Conservation (phyloP, 2,329 filamentous ascomycete species). For the Fusarium mexicanum region DNA sequence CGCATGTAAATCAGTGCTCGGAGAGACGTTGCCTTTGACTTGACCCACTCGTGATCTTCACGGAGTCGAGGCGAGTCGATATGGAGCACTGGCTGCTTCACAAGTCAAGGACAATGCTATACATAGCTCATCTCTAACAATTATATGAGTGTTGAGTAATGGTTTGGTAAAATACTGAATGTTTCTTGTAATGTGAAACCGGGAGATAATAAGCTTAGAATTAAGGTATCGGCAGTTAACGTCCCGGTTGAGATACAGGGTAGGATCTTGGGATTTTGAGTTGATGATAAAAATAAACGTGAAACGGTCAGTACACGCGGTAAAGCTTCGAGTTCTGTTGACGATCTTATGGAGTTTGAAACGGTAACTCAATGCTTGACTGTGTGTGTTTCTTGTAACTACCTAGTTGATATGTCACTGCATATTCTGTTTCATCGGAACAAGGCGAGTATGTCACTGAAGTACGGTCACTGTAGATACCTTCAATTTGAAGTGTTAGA, state of each 20-base stretch:
- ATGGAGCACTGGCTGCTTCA: conserved; percentile 3
- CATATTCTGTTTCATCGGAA: neutral
- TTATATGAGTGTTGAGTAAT: neutral
- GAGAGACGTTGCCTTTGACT: neutral
- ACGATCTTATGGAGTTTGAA: neutral
- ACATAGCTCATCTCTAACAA: neutral
- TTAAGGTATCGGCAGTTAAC: neutral
- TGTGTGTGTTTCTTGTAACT: neutral
- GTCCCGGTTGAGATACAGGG: neutral
- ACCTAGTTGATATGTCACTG: neutral
- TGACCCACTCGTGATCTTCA: conserved; percentile 7
- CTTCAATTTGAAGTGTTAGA: accelerated
- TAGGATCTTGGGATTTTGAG: neutral
- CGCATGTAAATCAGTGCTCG: neutral
- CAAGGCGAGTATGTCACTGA: neutral
- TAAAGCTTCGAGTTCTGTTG: neutral
- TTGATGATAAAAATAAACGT: conserved; percentile 14
- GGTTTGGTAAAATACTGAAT: neutral
- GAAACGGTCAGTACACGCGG: neutral
- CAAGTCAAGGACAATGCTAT: neutral
- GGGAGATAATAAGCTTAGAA: neutral
- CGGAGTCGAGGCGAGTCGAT: neutral
- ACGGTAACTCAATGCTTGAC: neutral
- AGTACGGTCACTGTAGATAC: accelerated
- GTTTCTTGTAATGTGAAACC: neutral